Evolutionary conservation across 352 stramenopile species (phyloP), one percentile per base, ranked within the genome.

Genomic region (Thraustochytrium striatum): DNA sequence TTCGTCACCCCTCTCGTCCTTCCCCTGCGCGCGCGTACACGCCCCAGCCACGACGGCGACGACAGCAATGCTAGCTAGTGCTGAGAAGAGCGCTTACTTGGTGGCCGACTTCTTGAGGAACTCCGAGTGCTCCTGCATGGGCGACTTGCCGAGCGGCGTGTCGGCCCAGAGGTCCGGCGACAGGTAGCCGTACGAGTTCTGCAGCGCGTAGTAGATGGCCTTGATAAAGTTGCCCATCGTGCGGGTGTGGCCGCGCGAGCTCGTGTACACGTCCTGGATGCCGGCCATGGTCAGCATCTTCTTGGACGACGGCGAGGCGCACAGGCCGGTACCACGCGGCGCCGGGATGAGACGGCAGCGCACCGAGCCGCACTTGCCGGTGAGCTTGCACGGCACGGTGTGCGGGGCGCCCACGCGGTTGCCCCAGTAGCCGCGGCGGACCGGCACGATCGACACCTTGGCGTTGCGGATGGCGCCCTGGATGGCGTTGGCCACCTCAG

Each of bases 211-310:
- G 89, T 98, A 99, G 68, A 97, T 96, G 52, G 96, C 97, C 94
- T 99, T 99, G 85, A 99, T 96, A 86, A 98, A 99, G 94, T 99
- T 99, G 86, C 96, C 96, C 85, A 98, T 94, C 78, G 97, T 99
- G 86, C 96, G 94, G 82, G 97, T 98, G 93, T 99, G 96, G 85
- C 95, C 95, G 86, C 90, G 87, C 2, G 94, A 90, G 84, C 89
- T 96, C 57, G 94, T 98, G 88, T 97, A 97, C 92, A 95, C 98
- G 86, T 99, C 96, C 86, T 98, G 89, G 84, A 99, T 96, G 88
- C 96, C 96, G 79, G 96, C 95, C 95, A 99, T 98, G 87, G 91
- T 91, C 79, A 99, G 88, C 43, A 99, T 88, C 89, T 99, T 98
- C 92, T 98, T 98, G 79, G 96, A 92, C 72, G 95, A 95, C 55